Evolutionary conservation across 169 alveolate species (phyloP), one percentile per base, ranked within the genome.

Genomic region (Cryptosporidium sp.): DNA sequence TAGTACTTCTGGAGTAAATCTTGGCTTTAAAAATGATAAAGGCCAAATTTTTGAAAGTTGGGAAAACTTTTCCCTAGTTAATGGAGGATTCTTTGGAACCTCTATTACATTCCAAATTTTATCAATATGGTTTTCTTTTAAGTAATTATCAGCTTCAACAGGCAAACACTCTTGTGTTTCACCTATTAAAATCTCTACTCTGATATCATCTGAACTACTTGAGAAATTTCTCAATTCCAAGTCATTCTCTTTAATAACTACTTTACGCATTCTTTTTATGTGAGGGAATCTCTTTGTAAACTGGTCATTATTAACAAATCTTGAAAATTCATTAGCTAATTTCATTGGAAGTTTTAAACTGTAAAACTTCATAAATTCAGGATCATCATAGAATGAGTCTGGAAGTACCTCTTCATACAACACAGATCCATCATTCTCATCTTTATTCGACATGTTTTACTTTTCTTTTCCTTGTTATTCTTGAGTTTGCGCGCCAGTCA

Each of bases 31-130:
- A 72, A 75, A 94, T 80, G 92, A 87, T 67, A 94, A 75, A 14
- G 97, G 97, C 97, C 97, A 94, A 75, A 69, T 68, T n/a, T 33
- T 68, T 18, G 94, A 93, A 92, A 94, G 94, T 67, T 94, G 87
- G 4, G 56, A 39, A 84, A 75, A 94, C 67, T 93, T 94, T 44
- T 94, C 93, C 52, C 61, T 72, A 26, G 95, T 93, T 48, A 91
- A 60, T 8, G 97, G 97, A 45, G 96, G 87, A 69, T 94, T 70
- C 68, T 69, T 92, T 51, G 96, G 95, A 39, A 94, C 95, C 48
- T 85, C 69, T 26, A 18, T 62, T 31, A 26, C 75, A 65, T 26
- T 70, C 69, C 60, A 37, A 23, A 60, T 29, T 10, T 18, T 29
- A 10, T 23, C 69, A 10, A 80, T 18, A 3, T 31, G 52, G 29